Base-by-base conservation (phyloP, 1,284 basidiomycete species). In the Meira nashicola region DNA sequence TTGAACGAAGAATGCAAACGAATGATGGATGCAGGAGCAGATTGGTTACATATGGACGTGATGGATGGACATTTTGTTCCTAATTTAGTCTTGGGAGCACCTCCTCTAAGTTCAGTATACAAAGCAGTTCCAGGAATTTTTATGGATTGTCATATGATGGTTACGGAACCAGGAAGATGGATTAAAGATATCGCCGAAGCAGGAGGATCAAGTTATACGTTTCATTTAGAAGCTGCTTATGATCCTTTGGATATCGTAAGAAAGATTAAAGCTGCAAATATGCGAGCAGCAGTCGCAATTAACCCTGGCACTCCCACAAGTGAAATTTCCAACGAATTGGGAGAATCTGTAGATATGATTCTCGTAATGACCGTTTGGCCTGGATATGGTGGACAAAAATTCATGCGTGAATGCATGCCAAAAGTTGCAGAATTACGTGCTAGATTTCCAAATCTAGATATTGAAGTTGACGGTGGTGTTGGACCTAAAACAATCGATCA, bases 131-230 rank as follows among this genome's bases (percentile, higher is more conserved):
- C 93, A 5, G 89, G 87, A 58, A 94, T 96, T 68, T 98, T 93
- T 82, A 98, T 99, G 94, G 95, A 99, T 43, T 57, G 93, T 81
- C 95, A 99, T 81, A 98, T 98, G 95, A 99, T 99, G 95, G 95
- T 99, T 15, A 81, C 92, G 0, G 83, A 97, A 63, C 95, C 95
- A 1, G 89, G 89, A 71, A 87, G 88, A 83, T 98, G 95, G 95
- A 90, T 99, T 40, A 83, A 92, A 68, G 92, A 94, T 74, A 89
- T 98, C 63, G 92, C 94, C 19, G 86, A 90, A 67, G 95, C 95
- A 14, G 95, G 95, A 39, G 95, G 95, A 48, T 84, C 89, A 25
- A 84, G 92, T 57, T 99, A 97, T 81, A 96, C 92, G 64, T 99
- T 99, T 82, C 95, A 99, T 80, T 83, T 92, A 64, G 95, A 99